Conservation (phyloP, 441 rosid species). For the Iberis amara region DNA sequence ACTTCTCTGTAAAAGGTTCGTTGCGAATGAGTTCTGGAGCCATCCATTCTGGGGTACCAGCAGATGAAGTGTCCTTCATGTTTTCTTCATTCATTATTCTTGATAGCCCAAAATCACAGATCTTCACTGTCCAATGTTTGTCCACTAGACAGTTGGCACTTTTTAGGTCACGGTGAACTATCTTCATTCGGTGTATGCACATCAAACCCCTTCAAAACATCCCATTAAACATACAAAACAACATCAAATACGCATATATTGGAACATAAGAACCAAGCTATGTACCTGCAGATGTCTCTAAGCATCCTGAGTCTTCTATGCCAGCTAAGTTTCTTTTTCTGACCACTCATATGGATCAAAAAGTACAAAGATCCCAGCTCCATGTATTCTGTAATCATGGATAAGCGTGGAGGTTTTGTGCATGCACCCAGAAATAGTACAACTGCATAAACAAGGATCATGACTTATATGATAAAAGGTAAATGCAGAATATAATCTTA, state of each 20-base stretch:
- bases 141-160: constrained; percentile 96
- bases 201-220: constrained; percentile 69
- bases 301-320: constrained; percentile 85
- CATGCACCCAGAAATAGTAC: constrained; percentile 97
- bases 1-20: constrained; percentile 85
- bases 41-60: constrained; percentile 99
- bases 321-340: constrained; percentile 91
- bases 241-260: neutral
- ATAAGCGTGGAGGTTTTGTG: constrained; percentile 85
- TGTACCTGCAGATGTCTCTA: constrained; percentile 92
- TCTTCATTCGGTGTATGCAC: constrained; percentile 97
- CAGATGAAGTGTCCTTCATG: constrained; percentile 75
- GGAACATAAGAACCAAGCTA: constrained; percentile 10
- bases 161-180: constrained; percentile 86
- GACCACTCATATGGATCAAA: constrained; percentile 91
- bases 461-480: neutral
- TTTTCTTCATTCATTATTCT: constrained; percentile 61
- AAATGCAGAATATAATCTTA: neutral
- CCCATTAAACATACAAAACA: constrained; percentile 11
- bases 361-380: constrained; percentile 90
- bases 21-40: constrained; percentile 95
- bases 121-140: constrained; percentile 87
- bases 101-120: constrained; percentile 93
- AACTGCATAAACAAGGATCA: constrained; percentile 51
- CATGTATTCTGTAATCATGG: constrained; percentile 98